Conservation (phyloP, 176 grass and related monocot genomes). For the Rhipidocladum racemiflorum region DNA sequence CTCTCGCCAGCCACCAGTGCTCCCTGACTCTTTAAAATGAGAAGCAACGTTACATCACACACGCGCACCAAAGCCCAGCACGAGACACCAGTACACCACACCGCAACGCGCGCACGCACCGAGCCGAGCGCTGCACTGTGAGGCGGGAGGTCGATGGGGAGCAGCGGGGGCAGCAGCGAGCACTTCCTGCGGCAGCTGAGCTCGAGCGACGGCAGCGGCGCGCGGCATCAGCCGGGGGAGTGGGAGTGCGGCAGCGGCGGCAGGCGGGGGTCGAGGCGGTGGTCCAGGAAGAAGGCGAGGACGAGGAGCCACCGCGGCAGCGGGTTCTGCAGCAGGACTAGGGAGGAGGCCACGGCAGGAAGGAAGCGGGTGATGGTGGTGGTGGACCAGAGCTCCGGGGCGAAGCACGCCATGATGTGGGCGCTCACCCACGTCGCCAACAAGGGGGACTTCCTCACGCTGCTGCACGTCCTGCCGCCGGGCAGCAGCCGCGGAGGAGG, state of each 20-base stretch:
- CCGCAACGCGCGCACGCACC: background rate
- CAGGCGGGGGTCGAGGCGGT: slow-evolving; percentile 61
- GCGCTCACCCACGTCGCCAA: slow-evolving; percentile 77
- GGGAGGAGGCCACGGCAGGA: slow-evolving; percentile 34
- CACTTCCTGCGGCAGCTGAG: slow-evolving; percentile 66
- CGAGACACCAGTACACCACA: slow-evolving; percentile 5
- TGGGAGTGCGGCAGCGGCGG: slow-evolving; percentile 31
- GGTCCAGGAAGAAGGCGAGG: slow-evolving; percentile 50
- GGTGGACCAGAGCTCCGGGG: slow-evolving; percentile 73
- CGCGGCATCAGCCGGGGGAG: slow-evolving; percentile 5
- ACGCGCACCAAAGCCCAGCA: slow-evolving; percentile 28
- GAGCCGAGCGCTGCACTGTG: background rate
- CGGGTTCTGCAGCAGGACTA: slow-evolving; percentile 35
- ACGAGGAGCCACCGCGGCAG: slow-evolving; percentile 11
- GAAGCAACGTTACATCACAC: slow-evolving; percentile 29
- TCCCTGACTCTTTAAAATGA: slow-evolving; percentile 28
- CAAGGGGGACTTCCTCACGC: slow-evolving; percentile 83
- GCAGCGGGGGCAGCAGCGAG: slow-evolving; percentile 59
- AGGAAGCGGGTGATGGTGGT: slow-evolving; percentile 93
- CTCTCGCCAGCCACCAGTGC: background rate
- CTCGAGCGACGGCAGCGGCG: slow-evolving; percentile 42
- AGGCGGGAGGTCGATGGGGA: slow-evolving; percentile 36
- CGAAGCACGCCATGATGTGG: slow-evolving; percentile 99
- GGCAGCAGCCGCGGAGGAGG: background rate
- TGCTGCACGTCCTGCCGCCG: slow-evolving; percentile 70